A percentile compares a stretch with the other conserved stretches of the same genome.
Evolutionary conservation across 495 filamentous ascomycete genomes (phyloP).

Genomic region (Penicillium verhagenii): DNA sequence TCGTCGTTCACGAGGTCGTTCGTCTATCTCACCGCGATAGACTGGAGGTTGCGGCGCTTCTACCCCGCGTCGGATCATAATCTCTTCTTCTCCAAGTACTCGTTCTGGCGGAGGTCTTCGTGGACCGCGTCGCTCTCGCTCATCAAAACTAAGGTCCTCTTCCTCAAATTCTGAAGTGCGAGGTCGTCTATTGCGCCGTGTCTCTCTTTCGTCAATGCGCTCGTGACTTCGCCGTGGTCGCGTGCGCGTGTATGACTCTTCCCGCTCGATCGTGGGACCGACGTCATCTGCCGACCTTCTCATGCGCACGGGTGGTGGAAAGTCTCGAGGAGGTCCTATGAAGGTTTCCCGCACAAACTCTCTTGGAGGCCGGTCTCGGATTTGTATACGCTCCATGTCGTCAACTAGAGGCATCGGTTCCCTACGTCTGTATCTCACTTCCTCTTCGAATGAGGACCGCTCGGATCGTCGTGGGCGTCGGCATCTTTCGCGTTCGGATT

Average conservation of each 20-base stretch:
- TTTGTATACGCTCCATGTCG: slow-evolving; percentile 33
- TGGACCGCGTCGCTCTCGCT: slow-evolving; percentile 25
- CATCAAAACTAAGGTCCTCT: slow-evolving; percentile 30
- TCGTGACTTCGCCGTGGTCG: slow-evolving; percentile 11
- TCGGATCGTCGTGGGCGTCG: slow-evolving; percentile 19
- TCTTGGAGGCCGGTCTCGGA: slow-evolving; percentile 28
- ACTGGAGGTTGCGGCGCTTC: slow-evolving; percentile 9
- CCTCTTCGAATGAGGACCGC: slow-evolving; percentile 20
- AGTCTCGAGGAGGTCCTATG: slow-evolving; percentile 17
- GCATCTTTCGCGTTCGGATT: slow-evolving; percentile 24
- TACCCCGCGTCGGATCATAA: slow-evolving; percentile 23
- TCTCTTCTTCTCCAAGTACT: slow-evolving; percentile 29
- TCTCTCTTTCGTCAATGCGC: slow-evolving; percentile 17
- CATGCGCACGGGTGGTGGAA: slow-evolving; percentile 17
- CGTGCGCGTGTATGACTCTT: slow-evolving; percentile 28
- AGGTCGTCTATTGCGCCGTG: slow-evolving; percentile 10
- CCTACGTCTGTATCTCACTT: slow-evolving; percentile 25
- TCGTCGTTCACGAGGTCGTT: slow-evolving; percentile 23
- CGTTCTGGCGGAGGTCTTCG: slow-evolving; percentile 20
- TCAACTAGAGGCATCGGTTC: slow-evolving; percentile 27
- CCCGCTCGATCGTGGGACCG: slow-evolving; percentile 22
- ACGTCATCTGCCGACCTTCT: slow-evolving; percentile 25
- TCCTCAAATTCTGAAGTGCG: slow-evolving; percentile 30
- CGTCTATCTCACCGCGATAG: slow-evolving; percentile 29
- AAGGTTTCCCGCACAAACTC: slow-evolving; percentile 26